Evolutionary conservation across 306 rosid species (phyloP).

Genomic region (Arachis stenosperma): DNA sequence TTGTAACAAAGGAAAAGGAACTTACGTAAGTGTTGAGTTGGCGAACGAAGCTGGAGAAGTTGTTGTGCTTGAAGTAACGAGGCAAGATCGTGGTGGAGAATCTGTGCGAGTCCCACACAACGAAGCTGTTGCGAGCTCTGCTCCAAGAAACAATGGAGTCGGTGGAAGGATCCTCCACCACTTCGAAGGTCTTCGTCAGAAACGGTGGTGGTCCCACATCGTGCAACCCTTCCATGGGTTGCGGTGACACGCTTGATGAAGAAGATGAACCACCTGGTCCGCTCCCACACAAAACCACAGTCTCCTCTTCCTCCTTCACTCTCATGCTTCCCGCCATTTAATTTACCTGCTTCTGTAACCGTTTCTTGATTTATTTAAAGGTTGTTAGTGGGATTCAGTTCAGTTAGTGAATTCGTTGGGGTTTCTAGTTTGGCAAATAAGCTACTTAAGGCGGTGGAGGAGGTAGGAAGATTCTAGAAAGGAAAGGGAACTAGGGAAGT

Average conservation of each 20-base stretch:
- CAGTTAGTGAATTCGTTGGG: not conserved
- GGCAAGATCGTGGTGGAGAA: constrained; percentile 80
- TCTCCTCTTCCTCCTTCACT: constrained; percentile 71
- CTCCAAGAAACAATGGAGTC: constrained; percentile 92
- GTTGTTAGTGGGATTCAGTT: too few relatives aligned
- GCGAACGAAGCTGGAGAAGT: constrained; percentile 96
- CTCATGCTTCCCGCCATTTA: constrained; percentile 45
- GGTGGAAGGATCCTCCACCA: constrained; percentile 90
- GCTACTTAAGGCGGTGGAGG: constrained; percentile 38
- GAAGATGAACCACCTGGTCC: constrained; percentile 47
- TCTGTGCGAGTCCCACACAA: constrained; percentile 81
- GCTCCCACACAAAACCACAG: constrained; percentile 21
- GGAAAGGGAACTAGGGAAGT: not conserved
- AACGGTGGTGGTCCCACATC: constrained; percentile 93
- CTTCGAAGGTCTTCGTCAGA: constrained; percentile 83
- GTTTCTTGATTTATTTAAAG: too few relatives aligned
- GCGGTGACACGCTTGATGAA: constrained; percentile 58
- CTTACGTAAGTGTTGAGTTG: constrained; percentile 98
- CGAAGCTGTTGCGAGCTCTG: constrained; percentile 80
- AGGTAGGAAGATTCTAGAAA: constrained; percentile 61
- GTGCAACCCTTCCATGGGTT: constrained; percentile 79
- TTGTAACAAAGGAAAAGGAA: not conserved
- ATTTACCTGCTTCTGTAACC: too few relatives aligned
- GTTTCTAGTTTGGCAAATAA: not conserved
- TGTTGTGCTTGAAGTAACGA: constrained; percentile 86